Conservation (phyloP, 2,329 filamentous ascomycete species). For the Thielaviopsis populi region DNA sequence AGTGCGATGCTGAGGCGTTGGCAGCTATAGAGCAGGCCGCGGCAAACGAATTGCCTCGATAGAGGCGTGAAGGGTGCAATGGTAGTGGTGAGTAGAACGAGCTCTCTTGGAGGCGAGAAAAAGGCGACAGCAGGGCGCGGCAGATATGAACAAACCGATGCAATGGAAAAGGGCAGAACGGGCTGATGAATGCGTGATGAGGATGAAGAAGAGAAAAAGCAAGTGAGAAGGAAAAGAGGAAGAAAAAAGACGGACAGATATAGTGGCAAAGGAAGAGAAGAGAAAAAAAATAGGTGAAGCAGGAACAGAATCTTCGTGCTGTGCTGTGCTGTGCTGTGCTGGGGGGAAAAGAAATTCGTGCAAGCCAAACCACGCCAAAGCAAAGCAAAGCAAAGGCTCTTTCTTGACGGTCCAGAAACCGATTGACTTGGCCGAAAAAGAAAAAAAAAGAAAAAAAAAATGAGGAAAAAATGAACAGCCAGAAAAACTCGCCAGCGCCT, state of each 20-base stretch:
- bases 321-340: neutral
- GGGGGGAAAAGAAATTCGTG: neutral
- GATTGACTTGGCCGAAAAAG: neutral
- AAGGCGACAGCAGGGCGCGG: conserved; percentile 20
- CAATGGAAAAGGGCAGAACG: neutral
- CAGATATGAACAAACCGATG: conserved; percentile 19
- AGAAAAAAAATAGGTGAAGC: neutral
- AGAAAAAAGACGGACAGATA: neutral
- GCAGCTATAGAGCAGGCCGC: neutral
- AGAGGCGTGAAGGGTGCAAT: neutral
- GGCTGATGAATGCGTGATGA: neutral
- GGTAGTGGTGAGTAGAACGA: neutral
- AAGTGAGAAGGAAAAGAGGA: neutral
- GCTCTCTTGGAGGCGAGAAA: conserved; percentile 3
- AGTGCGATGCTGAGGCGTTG: neutral
- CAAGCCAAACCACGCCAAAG: conserved; percentile 3
- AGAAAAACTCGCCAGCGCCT: neutral
- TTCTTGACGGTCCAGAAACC: neutral
- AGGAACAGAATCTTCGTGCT: conserved; percentile 1
- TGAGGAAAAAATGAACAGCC: neutral
- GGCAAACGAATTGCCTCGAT: neutral
- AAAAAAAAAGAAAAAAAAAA: neutral
- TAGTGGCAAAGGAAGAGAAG: neutral
- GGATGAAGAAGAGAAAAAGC: neutral
- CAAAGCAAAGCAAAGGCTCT: too few species aligned